These are phyloP conservation scores for Somion occarium DNA, from an alignment of 1,284 basidiomycete genomes.

Conservation along the genomic window DNA sequence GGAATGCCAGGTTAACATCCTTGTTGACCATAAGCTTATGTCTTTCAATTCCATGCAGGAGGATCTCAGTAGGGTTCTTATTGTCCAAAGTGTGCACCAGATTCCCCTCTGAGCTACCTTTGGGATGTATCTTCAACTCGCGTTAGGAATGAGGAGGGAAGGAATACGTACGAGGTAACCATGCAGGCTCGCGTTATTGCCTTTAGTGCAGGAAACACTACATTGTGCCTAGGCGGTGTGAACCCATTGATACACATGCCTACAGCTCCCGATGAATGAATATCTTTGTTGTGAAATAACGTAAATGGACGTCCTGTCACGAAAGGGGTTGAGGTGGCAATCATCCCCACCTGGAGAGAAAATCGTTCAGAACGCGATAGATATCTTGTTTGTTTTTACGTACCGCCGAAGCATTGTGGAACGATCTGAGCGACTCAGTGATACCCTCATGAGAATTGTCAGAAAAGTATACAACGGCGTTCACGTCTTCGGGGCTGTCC, in stretches of 20 bases:
- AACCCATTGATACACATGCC: slow-evolving; percentile 40
- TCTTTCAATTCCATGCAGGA: slow-evolving; percentile 56
- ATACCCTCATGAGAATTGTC: slow-evolving; percentile 63
- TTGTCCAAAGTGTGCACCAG: slow-evolving; percentile 62
- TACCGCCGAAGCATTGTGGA: slow-evolving; percentile 51
- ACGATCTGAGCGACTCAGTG: slow-evolving; percentile 41
- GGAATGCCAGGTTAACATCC: slow-evolving; percentile 19
- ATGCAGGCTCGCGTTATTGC: slow-evolving; percentile 48
- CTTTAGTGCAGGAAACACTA: slow-evolving; percentile 49
- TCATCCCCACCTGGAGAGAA: slow-evolving; percentile 54
- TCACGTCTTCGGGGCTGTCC: slow-evolving; percentile 25
- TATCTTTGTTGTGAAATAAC: slow-evolving; percentile 55
- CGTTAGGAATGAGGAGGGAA: not conserved
- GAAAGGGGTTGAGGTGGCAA: slow-evolving; percentile 81
- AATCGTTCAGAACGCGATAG: slow-evolving; percentile 1
- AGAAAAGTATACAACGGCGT: slow-evolving; percentile 55
- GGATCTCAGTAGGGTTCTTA: slow-evolving; percentile 65
- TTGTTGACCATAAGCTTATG: slow-evolving; percentile 21
- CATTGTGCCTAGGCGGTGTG: slow-evolving; percentile 22
- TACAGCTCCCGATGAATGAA: slow-evolving; percentile 67
- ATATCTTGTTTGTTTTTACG: slow-evolving; percentile 2
- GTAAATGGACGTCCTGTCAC: slow-evolving; percentile 80
- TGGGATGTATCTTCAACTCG: too few species aligned
- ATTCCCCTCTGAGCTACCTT: slow-evolving; percentile 69
- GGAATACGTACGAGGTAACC: slow-evolving; percentile 48